Evolutionary conservation across 345 rosid genomes (phyloP).

Genomic region (Raphanus raphanistrum): DNA sequence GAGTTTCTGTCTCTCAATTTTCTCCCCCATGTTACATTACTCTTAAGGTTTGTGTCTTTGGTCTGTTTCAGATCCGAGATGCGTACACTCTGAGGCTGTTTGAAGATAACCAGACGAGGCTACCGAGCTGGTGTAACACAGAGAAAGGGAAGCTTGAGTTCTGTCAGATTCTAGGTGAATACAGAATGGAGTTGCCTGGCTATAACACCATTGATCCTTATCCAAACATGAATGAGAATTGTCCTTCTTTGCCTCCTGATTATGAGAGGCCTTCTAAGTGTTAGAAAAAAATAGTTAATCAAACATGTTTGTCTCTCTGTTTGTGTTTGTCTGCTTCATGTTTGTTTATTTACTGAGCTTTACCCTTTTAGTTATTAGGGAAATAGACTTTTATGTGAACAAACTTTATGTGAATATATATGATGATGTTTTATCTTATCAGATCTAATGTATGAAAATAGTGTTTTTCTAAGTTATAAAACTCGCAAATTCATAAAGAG

Average conservation of each 20-base stretch:
- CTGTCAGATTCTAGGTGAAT: constrained; percentile 92
- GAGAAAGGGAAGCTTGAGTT: constrained; percentile 52
- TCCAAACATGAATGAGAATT: constrained; percentile 85
- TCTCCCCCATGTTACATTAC: background rate
- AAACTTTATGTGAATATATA: background rate
- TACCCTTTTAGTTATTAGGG: constrained; percentile 21
- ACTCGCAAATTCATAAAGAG: background rate
- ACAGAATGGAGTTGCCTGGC: constrained; percentile 80
- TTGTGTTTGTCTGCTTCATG: constrained; percentile 9
- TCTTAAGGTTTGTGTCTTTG: background rate
- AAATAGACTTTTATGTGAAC: constrained; percentile 10
- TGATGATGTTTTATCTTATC: background rate
- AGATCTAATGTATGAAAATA: background rate
- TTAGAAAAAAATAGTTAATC: constrained; percentile 32
- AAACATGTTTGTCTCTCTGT: background rate
- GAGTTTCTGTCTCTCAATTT: constrained; percentile 21
- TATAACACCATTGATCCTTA: constrained; percentile 79
- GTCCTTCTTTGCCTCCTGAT: constrained; percentile 88
- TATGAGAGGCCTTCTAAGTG: constrained; percentile 72
- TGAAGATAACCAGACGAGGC: constrained; percentile 64
- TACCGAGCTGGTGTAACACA: constrained; percentile 82
- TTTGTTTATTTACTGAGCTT: background rate
- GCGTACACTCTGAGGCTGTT: constrained; percentile 79
- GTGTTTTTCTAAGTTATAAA: too few relatives aligned
- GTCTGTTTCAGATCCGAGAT: constrained; percentile 66